These are phyloP conservation scores for Erodium moschatum DNA, from an alignment of 441 rosid genomes.

Conservation along the genomic window DNA sequence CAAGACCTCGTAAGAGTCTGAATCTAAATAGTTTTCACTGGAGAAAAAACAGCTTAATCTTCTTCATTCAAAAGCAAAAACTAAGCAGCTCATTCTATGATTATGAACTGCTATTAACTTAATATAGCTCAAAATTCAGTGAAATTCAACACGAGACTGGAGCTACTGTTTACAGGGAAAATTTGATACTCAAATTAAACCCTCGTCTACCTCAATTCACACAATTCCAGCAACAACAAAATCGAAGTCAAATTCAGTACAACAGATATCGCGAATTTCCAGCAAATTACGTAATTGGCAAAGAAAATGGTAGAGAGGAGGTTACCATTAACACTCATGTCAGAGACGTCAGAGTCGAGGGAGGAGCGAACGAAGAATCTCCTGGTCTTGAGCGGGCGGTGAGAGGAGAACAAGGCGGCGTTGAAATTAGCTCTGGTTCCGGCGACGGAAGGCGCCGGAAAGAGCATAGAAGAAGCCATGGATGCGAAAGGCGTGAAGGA, in stretches of 20 bases:
- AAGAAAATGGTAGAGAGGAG: not conserved
- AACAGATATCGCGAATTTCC: not conserved
- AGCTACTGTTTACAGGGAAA: not conserved
- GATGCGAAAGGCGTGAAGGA: not conserved
- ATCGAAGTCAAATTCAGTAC: not conserved
- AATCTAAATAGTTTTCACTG: too few relatives aligned
- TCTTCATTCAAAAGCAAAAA: too few relatives aligned
- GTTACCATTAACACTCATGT: conserved; percentile 87
- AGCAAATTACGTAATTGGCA: not conserved
- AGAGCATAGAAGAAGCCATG: conserved; percentile 69
- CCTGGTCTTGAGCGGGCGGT: conserved; percentile 33
- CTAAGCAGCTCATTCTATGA: not conserved
- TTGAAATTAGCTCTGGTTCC: conserved; percentile 23
- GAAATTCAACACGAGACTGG: not conserved
- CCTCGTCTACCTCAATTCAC: not conserved
- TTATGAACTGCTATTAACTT: not conserved
- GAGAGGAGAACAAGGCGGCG: conserved; percentile 13
- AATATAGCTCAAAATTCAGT: not conserved
- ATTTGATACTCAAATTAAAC: not conserved
- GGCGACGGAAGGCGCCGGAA: conserved; percentile 51
- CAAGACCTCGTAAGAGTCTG: not conserved
- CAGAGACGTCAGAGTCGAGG: conserved; percentile 70
- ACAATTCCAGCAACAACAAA: not conserved
- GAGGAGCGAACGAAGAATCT: conserved; percentile 51
- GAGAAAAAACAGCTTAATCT: too few relatives aligned